Percentiles rank a stretch among this genome's conserved stretches.
These are phyloP conservation scores for Corylus americana DNA, from an alignment of 306 rosid species.

Conservation along the genomic window DNA sequence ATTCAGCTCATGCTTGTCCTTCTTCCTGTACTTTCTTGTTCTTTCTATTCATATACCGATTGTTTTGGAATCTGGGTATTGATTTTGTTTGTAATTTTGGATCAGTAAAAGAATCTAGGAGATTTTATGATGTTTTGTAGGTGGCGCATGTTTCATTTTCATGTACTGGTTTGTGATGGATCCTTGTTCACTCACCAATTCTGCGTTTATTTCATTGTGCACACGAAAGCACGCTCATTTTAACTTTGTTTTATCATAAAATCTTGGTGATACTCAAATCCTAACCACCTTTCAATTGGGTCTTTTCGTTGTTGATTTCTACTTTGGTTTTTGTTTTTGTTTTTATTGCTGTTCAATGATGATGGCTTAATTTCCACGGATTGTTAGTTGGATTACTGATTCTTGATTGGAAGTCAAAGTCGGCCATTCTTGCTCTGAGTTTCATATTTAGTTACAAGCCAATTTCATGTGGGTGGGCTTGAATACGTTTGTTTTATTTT, in stretches of 20 bases:
- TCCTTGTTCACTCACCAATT: not conserved
- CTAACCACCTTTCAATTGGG: too few relatives aligned
- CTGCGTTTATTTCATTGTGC: not conserved
- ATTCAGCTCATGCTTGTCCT: conserved; percentile 1
- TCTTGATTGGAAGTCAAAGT: not conserved
- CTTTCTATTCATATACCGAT: not conserved
- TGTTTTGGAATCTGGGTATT: not conserved
- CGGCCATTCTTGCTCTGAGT: not conserved
- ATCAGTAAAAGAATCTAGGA: not conserved
- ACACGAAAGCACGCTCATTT: not conserved
- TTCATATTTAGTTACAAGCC: not conserved
- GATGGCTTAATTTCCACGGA: not conserved
- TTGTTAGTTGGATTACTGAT: not conserved
- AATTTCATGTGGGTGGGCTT: not conserved
- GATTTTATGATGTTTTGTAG: not conserved
- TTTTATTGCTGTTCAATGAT: not conserved
- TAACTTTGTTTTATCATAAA: not conserved
- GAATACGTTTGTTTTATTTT: not conserved
- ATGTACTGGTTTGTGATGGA: not conserved
- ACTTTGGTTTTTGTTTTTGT: not conserved
- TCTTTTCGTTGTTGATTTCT: too few relatives aligned
- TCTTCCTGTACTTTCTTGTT: not conserved
- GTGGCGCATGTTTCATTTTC: not conserved
- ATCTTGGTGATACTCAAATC: too few relatives aligned
- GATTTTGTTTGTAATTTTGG: not conserved